Conservation (phyloP, 176 grass and related monocot species). For the Oryza nivara region DNA sequence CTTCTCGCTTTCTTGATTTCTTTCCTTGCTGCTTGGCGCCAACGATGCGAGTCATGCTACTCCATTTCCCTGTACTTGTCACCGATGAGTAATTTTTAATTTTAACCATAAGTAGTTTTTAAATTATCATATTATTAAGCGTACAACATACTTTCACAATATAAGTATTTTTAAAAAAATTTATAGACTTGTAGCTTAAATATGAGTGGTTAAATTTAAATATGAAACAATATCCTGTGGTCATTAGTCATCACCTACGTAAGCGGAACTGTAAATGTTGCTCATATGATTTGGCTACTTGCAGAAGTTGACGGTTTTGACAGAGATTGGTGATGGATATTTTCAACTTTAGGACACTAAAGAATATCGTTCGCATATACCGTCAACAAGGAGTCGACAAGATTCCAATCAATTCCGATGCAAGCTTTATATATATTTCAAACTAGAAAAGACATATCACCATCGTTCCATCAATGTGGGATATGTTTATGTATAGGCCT, state of each 20-base stretch:
- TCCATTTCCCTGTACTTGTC: neutral
- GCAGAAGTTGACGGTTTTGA: neutral
- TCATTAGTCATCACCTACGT: too few relatives aligned
- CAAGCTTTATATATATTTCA: neutral
- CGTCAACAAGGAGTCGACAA: neutral
- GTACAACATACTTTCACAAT: too few relatives aligned
- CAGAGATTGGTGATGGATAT: conserved; percentile 10
- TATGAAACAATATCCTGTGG: too few relatives aligned
- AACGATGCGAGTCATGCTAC: neutral
- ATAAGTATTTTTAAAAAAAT: too few relatives aligned
- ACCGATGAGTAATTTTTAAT: too few relatives aligned
- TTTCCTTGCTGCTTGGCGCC: neutral
- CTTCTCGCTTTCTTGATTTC: neutral
- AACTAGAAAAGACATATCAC: neutral
- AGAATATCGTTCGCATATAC: conserved; percentile 15
- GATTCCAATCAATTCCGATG: neutral
- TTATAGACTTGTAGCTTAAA: too few relatives aligned
- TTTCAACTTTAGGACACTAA: neutral
- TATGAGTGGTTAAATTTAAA: too few relatives aligned
- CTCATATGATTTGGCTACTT: neutral
- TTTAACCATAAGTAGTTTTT: too few relatives aligned
- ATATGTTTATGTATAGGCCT: neutral
- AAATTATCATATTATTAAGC: too few relatives aligned
- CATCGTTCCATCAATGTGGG: neutral
- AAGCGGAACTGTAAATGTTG: neutral